Evolutionary conservation across 768 basidiomycete genomes (phyloP).

Genomic region (Mycena rosella): DNA sequence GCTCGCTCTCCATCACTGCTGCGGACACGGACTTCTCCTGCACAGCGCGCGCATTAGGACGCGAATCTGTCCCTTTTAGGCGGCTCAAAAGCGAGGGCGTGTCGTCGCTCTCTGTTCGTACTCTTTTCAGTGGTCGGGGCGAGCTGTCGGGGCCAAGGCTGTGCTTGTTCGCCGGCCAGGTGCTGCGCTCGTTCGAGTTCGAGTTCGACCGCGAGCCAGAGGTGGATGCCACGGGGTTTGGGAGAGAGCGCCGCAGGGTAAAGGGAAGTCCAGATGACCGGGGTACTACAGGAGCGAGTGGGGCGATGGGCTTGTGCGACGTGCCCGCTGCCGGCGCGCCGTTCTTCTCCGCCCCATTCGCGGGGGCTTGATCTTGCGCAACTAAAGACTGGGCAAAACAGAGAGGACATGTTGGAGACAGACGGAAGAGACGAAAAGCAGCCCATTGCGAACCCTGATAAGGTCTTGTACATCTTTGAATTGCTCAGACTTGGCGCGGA

Average conservation of each 20-base stretch:
- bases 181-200: slow-evolving; percentile 30
- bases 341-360: slow-evolving; percentile 27
- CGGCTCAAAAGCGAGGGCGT: slow-evolving; percentile 61
- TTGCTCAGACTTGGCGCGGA: slow-evolving; percentile 44
- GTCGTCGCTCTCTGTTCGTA: slow-evolving; percentile 37
- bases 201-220: slow-evolving; percentile 21
- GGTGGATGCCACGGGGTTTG: slow-evolving; percentile 37
- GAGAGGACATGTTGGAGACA: slow-evolving; percentile 55
- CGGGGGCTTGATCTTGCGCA: slow-evolving; percentile 31
- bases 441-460: slow-evolving; percentile 70
- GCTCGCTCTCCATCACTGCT: slow-evolving; percentile 42
- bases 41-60: slow-evolving; percentile 21
- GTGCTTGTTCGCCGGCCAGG: slow-evolving; percentile 30
- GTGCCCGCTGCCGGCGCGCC: slow-evolving; percentile 6
- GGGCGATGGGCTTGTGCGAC: slow-evolving; percentile 14
- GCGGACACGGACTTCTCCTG: slow-evolving; percentile 18
- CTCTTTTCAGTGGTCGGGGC: slow-evolving; percentile 52
- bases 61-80: slow-evolving; percentile 41
- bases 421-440: slow-evolving; percentile 50
- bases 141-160: slow-evolving; percentile 44
- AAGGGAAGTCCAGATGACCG: slow-evolving; percentile 11
- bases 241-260: slow-evolving; percentile 16
- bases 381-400: slow-evolving; percentile 60
- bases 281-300: slow-evolving; percentile 3
- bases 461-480: slow-evolving; percentile 55